phyloP scores from a whole-genome alignment of 129 eudicot species.

The Rutidosis leptorrhynchoides region DNA sequence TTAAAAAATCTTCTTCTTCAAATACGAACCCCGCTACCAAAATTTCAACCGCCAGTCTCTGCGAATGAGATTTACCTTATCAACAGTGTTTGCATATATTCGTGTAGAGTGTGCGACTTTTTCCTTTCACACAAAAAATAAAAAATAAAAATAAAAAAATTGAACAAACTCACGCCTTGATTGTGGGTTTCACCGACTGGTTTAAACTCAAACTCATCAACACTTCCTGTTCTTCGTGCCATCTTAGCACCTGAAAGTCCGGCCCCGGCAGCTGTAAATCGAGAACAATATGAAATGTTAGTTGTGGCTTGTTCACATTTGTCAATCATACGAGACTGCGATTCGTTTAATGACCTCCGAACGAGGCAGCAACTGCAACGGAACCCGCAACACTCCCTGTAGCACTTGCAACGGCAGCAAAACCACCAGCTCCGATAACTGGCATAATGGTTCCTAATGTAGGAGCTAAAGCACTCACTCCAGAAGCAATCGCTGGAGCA shows the following conservation, averaged over 20 bases:
- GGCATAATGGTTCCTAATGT: constrained; percentile 87
- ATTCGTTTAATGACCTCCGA: constrained; percentile 60
- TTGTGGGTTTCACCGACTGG: constrained; percentile 77
- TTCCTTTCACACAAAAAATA: too few species aligned
- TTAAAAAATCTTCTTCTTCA: constrained; percentile 61
- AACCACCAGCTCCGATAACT: constrained; percentile 92
- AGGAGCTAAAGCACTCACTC: constrained; percentile 92
- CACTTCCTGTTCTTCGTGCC: constrained; percentile 93
- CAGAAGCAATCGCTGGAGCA: constrained; percentile 99
- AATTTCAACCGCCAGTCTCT: constrained; percentile 91
- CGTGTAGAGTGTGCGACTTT: too few species aligned
- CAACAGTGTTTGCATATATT: too few species aligned
- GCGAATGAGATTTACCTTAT: too few species aligned
- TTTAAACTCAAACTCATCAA: constrained; percentile 93
- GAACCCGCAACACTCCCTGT: constrained; percentile 95
- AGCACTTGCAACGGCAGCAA: constrained; percentile 94
- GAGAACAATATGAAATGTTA: constrained; percentile 25
- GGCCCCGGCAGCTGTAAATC: constrained; percentile 90
- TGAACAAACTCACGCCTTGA: constrained; percentile 70
- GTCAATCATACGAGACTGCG: not conserved
- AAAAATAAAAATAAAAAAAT: not conserved
- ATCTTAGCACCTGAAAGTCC: constrained; percentile 85
- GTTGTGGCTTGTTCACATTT: not conserved
- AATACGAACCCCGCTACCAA: constrained; percentile 76
- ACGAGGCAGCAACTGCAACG: constrained; percentile 96